These are phyloP conservation scores for Vigna radiata DNA, from an alignment of 306 rosid genomes.

Conservation along the genomic window DNA sequence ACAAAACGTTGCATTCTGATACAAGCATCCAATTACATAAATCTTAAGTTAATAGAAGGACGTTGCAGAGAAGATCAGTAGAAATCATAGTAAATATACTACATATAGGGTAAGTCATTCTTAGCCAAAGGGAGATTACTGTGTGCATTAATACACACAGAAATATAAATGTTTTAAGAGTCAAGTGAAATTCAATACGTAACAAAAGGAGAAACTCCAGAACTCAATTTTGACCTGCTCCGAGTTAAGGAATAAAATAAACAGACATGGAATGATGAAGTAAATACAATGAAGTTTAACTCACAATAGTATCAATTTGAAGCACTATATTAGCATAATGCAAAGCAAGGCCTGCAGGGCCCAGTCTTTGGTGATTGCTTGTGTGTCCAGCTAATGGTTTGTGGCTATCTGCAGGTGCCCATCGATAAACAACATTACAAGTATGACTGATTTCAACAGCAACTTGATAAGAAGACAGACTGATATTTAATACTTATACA, in stretches of 20 bases:
- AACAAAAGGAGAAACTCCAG: constrained; percentile 17
- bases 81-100: background rate
- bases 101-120: background rate
- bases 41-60: background rate
- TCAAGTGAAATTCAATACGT: background rate
- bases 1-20: background rate
- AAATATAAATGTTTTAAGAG: background rate
- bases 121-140: background rate
- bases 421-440: constrained; percentile 37
- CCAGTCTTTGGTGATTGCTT: constrained; percentile 60
- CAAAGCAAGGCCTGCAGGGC: constrained; percentile 84
- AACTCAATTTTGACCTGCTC: constrained; percentile 18
- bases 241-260: constrained; percentile 24
- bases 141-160: background rate
- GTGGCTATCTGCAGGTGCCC: constrained; percentile 55
- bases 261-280: constrained; percentile 34
- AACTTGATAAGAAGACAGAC: background rate
- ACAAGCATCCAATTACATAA: constrained; percentile 20
- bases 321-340: constrained; percentile 89
- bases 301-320: constrained; percentile 85
- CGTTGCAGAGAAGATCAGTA: background rate
- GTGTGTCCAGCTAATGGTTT: constrained; percentile 49
- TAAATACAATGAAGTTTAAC: constrained; percentile 45
- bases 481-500: background rate
- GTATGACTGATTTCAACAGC: constrained; percentile 25